Base-by-base conservation (phyloP, 2,329 filamentous ascomycete species). In the Aspergillus neoniger region DNA sequence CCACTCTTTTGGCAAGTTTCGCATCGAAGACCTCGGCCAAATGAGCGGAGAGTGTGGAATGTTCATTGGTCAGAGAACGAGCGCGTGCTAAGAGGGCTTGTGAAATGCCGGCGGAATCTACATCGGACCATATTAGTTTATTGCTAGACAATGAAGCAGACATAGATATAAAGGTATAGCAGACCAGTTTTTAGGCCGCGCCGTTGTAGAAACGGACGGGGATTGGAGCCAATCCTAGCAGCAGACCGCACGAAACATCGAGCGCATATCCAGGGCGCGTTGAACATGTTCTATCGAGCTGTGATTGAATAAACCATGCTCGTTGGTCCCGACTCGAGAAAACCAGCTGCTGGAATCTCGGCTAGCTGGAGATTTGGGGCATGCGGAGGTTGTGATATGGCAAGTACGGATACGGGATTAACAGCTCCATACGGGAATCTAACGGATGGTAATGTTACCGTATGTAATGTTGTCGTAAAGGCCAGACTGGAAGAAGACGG, bases 1-100 rank as follows among this genome's bases (percentile, higher is more conserved):
- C 86, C 30, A 83, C 70, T 64, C 82, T 82, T 74, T 86, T 88
- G 44, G 86, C 86, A 6, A 80, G 75, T 53, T 77, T 77, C 9
- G 81, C 75, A 64, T 88, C 84, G 67, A 86, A 89, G 51, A 80
- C 78, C 62, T 81, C 77, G 19, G 79, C 78, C 28, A 88, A 79
- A 65, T 80, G 78, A 10, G 80, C 74, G 0, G 80, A 81, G 28
- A 88, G 78, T n/a, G 75, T 72, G 7, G 78, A 74, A 74, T 88
- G 84, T 69, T 88, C 85, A 17, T 76, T 68, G 14, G 83, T 81
- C 23, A 88, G 74, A 30, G 78, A 72, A 63, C 83, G 82, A 51
- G 86, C 86, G 65, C 85, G 77, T 3, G 77, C 76, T 28, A 89
- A 79, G 9, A 88, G 76, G 15, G 82, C 79, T 36, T 84, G 79